A percentile compares a stretch with the other conserved stretches of the same genome.
Conservation (phyloP, 257 asterid genomes). For the Solanum bukasovii region DNA sequence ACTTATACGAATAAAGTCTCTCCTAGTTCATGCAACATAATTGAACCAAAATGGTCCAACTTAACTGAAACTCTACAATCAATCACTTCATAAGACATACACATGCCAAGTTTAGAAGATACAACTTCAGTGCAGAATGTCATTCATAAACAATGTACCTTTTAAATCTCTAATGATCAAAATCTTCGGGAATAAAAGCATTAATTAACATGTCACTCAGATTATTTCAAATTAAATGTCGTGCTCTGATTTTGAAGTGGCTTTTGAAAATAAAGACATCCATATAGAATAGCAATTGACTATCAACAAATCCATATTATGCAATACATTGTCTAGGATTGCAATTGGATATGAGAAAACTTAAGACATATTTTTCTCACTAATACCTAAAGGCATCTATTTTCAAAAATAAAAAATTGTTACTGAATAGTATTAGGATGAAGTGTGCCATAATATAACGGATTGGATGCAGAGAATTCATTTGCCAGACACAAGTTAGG, state of each 20-base stretch:
- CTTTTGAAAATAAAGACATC: background rate
- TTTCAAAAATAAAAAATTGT: background rate
- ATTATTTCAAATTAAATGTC: background rate
- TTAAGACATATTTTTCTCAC: background rate
- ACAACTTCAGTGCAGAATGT: background rate
- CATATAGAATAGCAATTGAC: background rate
- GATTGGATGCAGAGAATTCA: background rate
- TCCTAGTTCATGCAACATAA: background rate
- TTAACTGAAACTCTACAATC: background rate
- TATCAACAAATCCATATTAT: background rate
- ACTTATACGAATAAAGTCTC: background rate
- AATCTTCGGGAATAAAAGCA: background rate
- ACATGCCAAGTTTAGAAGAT: background rate
- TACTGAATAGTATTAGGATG: background rate
- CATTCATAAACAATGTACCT: background rate
- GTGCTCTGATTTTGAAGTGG: background rate
- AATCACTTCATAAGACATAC: background rate
- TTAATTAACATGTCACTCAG: background rate
- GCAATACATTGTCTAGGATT: background rate
- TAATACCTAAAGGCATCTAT: background rate
- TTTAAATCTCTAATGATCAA: background rate
- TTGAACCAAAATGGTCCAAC: background rate
- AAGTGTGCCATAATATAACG: background rate
- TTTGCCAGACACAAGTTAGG: background rate
- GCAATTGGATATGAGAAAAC: background rate